phyloP scores from a whole-genome alignment of 441 rosid species.

The Syzygium malaccense region DNA sequence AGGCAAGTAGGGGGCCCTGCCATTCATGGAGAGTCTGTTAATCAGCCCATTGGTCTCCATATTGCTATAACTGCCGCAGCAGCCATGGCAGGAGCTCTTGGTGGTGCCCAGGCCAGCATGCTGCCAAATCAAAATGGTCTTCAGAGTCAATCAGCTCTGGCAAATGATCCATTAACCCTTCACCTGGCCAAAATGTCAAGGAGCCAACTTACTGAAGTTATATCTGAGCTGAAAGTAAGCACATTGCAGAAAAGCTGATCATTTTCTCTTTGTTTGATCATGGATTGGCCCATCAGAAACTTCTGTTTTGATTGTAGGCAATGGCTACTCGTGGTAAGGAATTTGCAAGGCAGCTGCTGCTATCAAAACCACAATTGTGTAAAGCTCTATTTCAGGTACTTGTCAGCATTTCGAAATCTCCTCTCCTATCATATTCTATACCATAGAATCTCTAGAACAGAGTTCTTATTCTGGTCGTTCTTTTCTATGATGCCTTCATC shows the following conservation, averaged over 20 bases:
- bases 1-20: slow-evolving; percentile 61
- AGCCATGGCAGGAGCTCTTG: slow-evolving; percentile 71
- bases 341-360: slow-evolving; percentile 65
- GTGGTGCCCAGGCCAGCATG: slow-evolving; percentile 54
- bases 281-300: background rate
- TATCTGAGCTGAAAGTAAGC: slow-evolving; percentile 75
- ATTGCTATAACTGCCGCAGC: slow-evolving; percentile 74
- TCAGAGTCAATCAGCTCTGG: slow-evolving; percentile 35
- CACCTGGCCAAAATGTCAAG: slow-evolving; percentile 87
- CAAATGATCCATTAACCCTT: slow-evolving; percentile 82
- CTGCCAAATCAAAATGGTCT: slow-evolving; percentile 46
- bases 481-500: background rate
- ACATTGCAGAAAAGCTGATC: background rate
- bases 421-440: background rate
- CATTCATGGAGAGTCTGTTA: slow-evolving; percentile 34
- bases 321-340: slow-evolving; percentile 74
- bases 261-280: background rate
- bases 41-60: slow-evolving; percentile 84
- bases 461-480: background rate
- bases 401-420: background rate
- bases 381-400: slow-evolving; percentile 90
- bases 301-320: slow-evolving; percentile 33
- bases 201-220: slow-evolving; percentile 69
- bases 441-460: background rate
- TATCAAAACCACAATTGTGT: slow-evolving; percentile 62